Conservation (phyloP, 176 grass and related monocot species). For the Pharus latifolius region DNA sequence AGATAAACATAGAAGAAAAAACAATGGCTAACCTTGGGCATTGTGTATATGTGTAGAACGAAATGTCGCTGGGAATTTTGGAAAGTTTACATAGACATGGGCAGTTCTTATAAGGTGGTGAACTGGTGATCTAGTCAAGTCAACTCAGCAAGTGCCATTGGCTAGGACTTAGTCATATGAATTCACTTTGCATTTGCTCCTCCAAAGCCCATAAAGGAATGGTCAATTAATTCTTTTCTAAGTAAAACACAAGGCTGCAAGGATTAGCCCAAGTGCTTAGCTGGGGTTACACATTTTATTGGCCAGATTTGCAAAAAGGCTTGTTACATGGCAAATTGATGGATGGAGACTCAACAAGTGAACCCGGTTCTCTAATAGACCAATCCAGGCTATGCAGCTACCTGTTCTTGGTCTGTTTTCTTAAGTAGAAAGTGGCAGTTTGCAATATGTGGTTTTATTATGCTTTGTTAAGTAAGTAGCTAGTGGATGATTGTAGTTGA, state of each 20-base stretch:
- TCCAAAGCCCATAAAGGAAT: no score
- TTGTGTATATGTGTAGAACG: background rate
- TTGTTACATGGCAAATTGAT: background rate
- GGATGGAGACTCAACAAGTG: background rate
- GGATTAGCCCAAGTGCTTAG: background rate
- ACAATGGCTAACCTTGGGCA: background rate
- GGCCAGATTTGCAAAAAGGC: background rate
- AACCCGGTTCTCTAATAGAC: background rate
- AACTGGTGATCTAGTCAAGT: background rate
- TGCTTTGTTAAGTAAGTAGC: no score
- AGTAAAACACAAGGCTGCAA: background rate
- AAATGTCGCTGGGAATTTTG: background rate
- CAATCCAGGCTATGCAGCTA: background rate
- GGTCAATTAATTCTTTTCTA: no score
- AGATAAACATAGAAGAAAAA: background rate
- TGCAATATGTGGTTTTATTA: no score
- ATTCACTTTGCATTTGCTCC: no score
- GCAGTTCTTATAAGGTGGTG: background rate
- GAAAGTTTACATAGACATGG: background rate
- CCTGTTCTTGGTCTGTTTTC: no score
- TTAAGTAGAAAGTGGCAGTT: no score
- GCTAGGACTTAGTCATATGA: background rate
- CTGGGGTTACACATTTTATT: no score
- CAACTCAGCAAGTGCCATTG: background rate
- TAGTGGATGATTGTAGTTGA: no score